phyloP scores from a whole-genome alignment of 148 eudicot genomes.

The Silene uniflora region DNA sequence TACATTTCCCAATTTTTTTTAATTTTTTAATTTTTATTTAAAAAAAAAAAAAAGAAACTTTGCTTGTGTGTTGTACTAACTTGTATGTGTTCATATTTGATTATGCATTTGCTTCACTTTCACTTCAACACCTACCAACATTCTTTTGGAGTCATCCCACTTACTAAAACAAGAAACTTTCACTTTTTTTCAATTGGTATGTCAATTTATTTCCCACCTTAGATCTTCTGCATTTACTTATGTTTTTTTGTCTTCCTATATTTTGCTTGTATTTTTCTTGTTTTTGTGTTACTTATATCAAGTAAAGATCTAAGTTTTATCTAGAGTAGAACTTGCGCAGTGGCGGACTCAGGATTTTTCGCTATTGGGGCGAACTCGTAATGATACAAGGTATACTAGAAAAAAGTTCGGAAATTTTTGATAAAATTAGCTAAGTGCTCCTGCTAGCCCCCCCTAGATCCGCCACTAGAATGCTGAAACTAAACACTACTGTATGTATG shows the following conservation, averaged over 20 bases:
- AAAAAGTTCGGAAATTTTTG: no score
- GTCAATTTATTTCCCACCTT: slow-evolving; percentile 11
- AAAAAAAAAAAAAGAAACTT: background rate
- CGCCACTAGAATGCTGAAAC: no score
- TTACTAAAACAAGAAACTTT: background rate
- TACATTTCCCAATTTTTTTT: background rate
- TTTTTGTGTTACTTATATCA: background rate
- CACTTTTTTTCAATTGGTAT: slow-evolving; percentile 17
- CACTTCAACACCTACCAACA: slow-evolving; percentile 20
- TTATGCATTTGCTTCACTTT: slow-evolving; percentile 26
- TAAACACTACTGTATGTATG: no score
- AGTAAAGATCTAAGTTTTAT: slow-evolving; percentile 17
- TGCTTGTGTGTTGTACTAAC: background rate
- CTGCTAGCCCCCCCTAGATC: no score
- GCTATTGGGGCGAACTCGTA: no score
- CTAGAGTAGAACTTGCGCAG: background rate
- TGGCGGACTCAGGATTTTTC: no score
- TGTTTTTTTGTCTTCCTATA: background rate
- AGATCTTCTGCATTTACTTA: slow-evolving; percentile 24
- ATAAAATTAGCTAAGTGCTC: no score
- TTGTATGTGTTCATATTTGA: slow-evolving; percentile 10
- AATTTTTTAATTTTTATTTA: background rate
- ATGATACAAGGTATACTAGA: no score
- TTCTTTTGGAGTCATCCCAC: slow-evolving; percentile 21
- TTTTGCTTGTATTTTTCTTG: background rate